Conservation (phyloP, 176 grass and related monocot genomes). For the Eragrostis nindensis region DNA sequence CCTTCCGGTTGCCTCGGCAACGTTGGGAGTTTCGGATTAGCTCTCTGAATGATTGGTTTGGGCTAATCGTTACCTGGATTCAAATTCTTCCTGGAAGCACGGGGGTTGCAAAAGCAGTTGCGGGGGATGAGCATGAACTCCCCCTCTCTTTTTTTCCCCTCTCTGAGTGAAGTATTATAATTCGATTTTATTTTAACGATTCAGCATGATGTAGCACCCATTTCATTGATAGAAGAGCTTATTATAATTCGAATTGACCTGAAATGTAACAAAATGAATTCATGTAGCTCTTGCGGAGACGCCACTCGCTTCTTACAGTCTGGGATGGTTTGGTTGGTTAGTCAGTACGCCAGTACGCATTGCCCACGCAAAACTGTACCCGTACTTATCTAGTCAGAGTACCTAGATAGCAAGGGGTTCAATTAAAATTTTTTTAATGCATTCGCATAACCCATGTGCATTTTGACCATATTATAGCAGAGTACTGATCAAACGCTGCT, state of each 20-base stretch:
- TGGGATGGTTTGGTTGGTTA: neutral
- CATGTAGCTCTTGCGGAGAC: neutral
- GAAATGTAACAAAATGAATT: slow-evolving; percentile 3
- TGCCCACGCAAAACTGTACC: neutral
- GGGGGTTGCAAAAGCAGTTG: neutral
- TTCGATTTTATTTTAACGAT: too few species aligned
- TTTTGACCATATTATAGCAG: neutral
- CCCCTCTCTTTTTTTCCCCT: too few species aligned
- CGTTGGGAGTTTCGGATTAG: neutral
- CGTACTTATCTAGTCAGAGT: neutral
- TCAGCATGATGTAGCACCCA: too few species aligned
- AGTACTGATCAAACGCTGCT: neutral
- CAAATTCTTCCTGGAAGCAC: neutral
- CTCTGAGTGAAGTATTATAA: neutral
- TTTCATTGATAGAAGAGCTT: too few species aligned
- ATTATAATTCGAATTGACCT: neutral
- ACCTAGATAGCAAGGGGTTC: neutral
- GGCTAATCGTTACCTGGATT: neutral
- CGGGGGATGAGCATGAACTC: neutral
- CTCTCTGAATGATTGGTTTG: neutral
- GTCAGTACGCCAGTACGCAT: neutral
- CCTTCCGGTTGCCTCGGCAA: neutral
- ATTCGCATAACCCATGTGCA: neutral
- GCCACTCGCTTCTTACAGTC: neutral
- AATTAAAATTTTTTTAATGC: neutral